Base-by-base conservation (phyloP, 2,329 filamentous ascomycete species). In the Whalleya microplaca region DNA sequence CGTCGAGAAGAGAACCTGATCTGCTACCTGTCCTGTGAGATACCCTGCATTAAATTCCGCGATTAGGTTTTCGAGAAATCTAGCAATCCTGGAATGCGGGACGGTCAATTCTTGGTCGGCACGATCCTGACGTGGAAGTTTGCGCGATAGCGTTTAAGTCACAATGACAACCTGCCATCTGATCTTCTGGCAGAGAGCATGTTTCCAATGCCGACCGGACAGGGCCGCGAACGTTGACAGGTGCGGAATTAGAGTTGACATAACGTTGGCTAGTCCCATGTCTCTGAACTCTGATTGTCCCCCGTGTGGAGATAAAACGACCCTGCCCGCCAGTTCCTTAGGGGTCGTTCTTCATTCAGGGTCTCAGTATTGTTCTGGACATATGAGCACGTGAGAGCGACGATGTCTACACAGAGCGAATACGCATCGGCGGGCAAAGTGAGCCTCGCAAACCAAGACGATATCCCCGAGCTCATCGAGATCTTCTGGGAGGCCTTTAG, bases 401-500 rank as follows among this genome's bases (percentile, higher is more conserved):
- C 9, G 32, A 55, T 46, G 47, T 29, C 41, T 8, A 49, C 44
- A 45, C 21, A 50, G 18, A 9, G n/a, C 21, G 41, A 42, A 51
- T n/a, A 48, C 23, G 32, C 48, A 3, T 50, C 56, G 53, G 59
- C 58, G 23, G 56, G 48, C 18, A 61, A 59, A 51, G 65, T 67
- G 29, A 58, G 55, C 49, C 42, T 67, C 5, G 66, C 66, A 18
- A 68, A 44, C 3, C 45, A 51, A 10, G 62, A 64, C 29, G 62
- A 68, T 32, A 64, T 68, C 40, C 55, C 64, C 6, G 59, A 59
- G 12, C 55, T 67, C 16, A 48, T 66, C 41, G 51, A 57, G 42
- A 65, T 69, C 21, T 66, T 66, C 53, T 64, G 62, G 63, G 65
- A 65, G 47, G 63, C 66, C 3, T 68, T 65, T 37, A 59, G 51